Evolutionary conservation across 305 asterid genomes (phyloP), one percentile per base, ranked within the genome.

Genomic region (Caryopteris hybrid): DNA sequence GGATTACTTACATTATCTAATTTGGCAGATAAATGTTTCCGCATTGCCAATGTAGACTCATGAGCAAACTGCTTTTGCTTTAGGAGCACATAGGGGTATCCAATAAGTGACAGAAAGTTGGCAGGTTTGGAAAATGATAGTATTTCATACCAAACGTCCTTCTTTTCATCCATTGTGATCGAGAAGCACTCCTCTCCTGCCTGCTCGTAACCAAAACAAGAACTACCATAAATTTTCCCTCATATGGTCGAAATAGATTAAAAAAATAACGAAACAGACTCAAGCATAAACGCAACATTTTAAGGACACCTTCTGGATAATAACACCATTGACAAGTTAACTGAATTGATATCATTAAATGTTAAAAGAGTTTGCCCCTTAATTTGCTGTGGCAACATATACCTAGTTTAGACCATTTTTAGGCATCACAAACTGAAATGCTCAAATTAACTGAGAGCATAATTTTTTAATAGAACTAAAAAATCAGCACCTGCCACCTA

Each of bases 181-280:
- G 96, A 86, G 83, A 94, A 94, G 31, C 96, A 84, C 66, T 91
- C 98, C 82, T 89, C 97, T 60, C 98, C 98, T 14, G 95, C 96
- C 85, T 80, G 78, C 86, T 84, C 42, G 27, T 33, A 64, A 60
- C 73, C n/a, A 69, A 66, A 74, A 6, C 51, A 69, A 61, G 36
- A 21, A 21, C 16, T 29, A 43, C 21, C 54, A 68, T 36, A n/a
- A 68, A 51, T 64, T 21, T 36, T 11, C 41, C 8, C 23, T 68
- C 23, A 18, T 23, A 17, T 22, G 5, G 31, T 16, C 16, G 27
- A 4, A 57, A 23, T 27, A 56, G 45, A 25, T 50, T 13, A 0
- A 33, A 16, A 22, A 33, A 47, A 47, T 18, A 31, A 47, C 20
- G 3, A 58, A 11, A 38, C 11, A 43, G 6, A 29, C 39, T 27